These are phyloP conservation scores for Naegleria lovaniensis DNA, from an alignment of 208 protist genomes.

Conservation along the genomic window DNA sequence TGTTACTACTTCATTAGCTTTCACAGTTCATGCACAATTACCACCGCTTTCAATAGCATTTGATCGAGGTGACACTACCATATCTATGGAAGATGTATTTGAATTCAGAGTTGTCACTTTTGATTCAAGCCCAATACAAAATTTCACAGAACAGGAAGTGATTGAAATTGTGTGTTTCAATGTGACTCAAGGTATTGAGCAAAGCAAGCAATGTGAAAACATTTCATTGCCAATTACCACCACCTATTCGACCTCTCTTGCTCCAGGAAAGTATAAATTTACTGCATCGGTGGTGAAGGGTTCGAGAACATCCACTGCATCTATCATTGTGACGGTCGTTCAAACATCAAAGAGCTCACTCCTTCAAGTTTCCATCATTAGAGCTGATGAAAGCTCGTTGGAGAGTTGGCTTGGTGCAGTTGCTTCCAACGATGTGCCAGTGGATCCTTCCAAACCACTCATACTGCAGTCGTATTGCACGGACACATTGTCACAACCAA, in stretches of 20 bases:
- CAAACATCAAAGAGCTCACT: too few relatives aligned
- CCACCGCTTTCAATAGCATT: neutral
- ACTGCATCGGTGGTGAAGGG: neutral
- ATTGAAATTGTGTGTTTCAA: too few relatives aligned
- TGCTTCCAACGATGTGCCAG: too few relatives aligned
- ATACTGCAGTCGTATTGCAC: too few relatives aligned
- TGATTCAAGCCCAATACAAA: neutral
- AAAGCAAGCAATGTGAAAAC: neutral
- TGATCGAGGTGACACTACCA: neutral
- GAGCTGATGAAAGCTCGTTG: too few relatives aligned
- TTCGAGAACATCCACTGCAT: neutral
- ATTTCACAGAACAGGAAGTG: neutral
- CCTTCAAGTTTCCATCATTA: too few relatives aligned
- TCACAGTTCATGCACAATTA: neutral
- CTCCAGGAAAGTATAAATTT: neutral
- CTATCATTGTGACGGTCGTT: neutral
- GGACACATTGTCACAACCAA: too few relatives aligned
- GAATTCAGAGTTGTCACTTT: neutral
- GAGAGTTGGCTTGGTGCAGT: too few relatives aligned
- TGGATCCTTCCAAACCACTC: too few relatives aligned
- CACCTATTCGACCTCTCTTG: neutral
- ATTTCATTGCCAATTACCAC: neutral
- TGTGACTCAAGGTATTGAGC: neutral
- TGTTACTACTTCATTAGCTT: neutral
- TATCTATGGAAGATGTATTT: neutral